Base-by-base conservation (phyloP, 2,329 filamentous ascomycete species). In the Epichloe aotearoae region DNA sequence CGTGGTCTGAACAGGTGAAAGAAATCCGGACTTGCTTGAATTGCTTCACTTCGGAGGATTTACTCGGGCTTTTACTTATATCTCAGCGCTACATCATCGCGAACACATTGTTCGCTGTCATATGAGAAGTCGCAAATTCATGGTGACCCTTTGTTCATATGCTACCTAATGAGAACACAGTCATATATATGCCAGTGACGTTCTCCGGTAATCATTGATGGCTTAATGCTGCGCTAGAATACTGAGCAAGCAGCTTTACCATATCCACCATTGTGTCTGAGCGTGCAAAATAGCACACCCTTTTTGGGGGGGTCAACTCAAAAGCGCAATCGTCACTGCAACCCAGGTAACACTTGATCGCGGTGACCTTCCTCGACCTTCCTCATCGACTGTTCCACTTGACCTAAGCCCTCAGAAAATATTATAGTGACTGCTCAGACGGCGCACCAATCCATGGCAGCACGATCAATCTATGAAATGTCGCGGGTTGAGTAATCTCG, bases 391-490 rank as follows among this genome's bases (percentile, higher is more conserved):
- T 52, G 52, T 56, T 55, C 50, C 50, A 59, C 56, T 58, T 51
- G 49, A 53, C 51, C 53, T 52, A 52, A 55, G 57, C 58, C 57
- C 57, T 57, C 37, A 51, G 17, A 58, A 59, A 58, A 58, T 55
- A 66, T 65, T 65, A 65, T 57, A 56, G 53, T 57, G 58, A 56
- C 54, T 54, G 54, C 34, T 46, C 19, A 12, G 5, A 37, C 44
- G 49, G 23, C 41, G 41, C 48, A 44, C 50, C 49, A 49, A 50
- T 47, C 50, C 50, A 15, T 47, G 37, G 53, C 54, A 53, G 60
- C 62, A 58, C 60, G 51, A 63, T 60, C 67, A 69, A 68, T 69
- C 66, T 69, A 69, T 69, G 57, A 62, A 59, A 53, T 61, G 64
- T 68, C 61, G 65, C 61, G 64, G 62, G 59, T 65, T 65, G 60